Base-by-base conservation (phyloP, 495 filamentous ascomycete species). In the Jackrogersella multiformis region DNA sequence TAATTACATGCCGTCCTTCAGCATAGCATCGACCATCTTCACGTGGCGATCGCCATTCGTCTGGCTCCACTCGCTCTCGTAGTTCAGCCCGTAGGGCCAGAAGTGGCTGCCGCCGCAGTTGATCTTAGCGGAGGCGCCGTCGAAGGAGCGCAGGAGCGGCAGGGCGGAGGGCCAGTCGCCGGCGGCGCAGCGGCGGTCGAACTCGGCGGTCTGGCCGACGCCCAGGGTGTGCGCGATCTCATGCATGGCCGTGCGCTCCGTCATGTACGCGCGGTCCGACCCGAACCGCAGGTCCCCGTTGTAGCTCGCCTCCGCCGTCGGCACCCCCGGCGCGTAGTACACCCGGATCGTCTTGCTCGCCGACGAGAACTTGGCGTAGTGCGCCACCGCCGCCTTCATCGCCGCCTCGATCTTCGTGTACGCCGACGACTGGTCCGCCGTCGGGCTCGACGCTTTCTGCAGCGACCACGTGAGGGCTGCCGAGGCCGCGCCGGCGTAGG, bases 271-370 rank as follows among this genome's bases (percentile, higher is more conserved):
- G 10, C 79, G 61, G 71, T 77, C 74, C 5, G 73, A 66, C 4
- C 79, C 79, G 69, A 81, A 81, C 15, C 79, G 78, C 48, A 81
- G 74, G 74, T 78, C 75, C 34, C 79, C 79, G 70, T 77, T 80
- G 71, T 75, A 79, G 62, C 63, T 79, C 7, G 72, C 79, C 45
- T 81, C 79, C 13, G 79, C 79, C 23, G 79, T 81, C 5, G 68
- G 68, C 15, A 81, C 79, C 4, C 75, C 69, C 21, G 79, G 76
- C 12, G 68, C 61, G 69, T 81, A 81, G 45, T 76, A 71, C 3
- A 73, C 74, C 6, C 64, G 76, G 38, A 81, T 66, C 12, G 58
- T 51, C 61, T 81, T 81, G 44, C 53, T 69, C 16, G 77, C 70
- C 23, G 62, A 63, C 4, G 76, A 55, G 46, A 74, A 73, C 12